Evolutionary conservation across 139 green algal genomes (phyloP), one percentile per base, ranked within the genome.

Genomic region (Picochlorum sp.): DNA sequence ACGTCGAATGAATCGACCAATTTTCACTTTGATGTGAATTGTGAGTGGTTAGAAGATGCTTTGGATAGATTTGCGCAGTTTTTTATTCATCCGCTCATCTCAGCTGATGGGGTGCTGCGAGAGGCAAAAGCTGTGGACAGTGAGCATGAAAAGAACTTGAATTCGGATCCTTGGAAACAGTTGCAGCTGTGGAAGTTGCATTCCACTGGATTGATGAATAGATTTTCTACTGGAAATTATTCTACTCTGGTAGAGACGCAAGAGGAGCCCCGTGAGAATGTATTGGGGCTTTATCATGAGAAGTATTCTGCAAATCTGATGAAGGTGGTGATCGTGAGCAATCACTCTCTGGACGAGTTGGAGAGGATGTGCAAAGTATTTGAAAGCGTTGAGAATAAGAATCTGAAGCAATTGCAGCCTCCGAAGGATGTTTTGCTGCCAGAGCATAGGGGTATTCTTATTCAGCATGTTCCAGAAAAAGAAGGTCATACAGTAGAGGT

Each of bases 21-120:
- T 77, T 96, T 95, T 66, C 83, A 94, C 67, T 95, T 97, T 73
- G 83, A 92, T 16, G 72, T 93, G 23, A 91, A 90, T 66, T 81
- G 63, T 62, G 85, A 93, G 9, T 47, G 73, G 28, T 77, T 96
- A 49, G 71, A 77, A 24, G 56, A 63, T 1, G 83, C 87, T 0
- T 69, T 96, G 66, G 89, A 96, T 73, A 76, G 77, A 49, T 78
- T 78, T 75, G 67, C 72, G 13, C 71, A 91, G 68, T 97, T 97
- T 76, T 97, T 97, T 84, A 91, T 95, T 34, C 71, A 57, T 49
- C 90, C 90, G 0, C 72, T 89, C 20, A 91, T 97, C 45, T 84
- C 73, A 7, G 49, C 57, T 11, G 84, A 90, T 64, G 84, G 80
- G 4, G 89, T 95, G 0, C 85, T 88, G 23, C 64, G 88, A 8